Evolutionary conservation across 805 yeast genomes (phyloP).

Genomic region (Candida hungchunana): DNA sequence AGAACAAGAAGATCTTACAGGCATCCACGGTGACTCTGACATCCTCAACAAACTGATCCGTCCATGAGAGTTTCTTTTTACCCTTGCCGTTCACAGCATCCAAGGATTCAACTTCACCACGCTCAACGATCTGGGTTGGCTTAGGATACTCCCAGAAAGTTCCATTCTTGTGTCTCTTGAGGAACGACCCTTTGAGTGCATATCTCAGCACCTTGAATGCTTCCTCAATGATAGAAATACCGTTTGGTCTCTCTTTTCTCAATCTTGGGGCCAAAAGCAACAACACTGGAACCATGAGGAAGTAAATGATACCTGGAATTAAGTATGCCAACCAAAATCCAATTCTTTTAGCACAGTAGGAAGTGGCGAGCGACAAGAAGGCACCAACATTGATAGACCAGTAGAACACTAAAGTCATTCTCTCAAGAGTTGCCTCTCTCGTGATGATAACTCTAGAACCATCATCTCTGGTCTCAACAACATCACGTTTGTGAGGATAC

Average conservation of each 20-base stretch:
- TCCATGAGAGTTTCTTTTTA: constrained; percentile 41
- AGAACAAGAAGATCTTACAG: constrained; percentile 68
- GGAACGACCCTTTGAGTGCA: constrained; percentile 39
- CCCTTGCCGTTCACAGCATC: constrained; percentile 24
- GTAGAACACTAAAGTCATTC: constrained; percentile 72
- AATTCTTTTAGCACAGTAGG: constrained; percentile 59
- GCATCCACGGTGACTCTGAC: constrained; percentile 60
- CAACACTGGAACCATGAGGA: constrained; percentile 48
- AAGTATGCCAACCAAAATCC: constrained; percentile 76
- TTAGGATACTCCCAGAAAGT: constrained; percentile 53
- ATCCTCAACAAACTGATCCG: constrained; percentile 70
- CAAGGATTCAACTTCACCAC: constrained; percentile 26
- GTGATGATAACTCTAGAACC: constrained; percentile 70
- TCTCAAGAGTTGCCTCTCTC: constrained; percentile 67
- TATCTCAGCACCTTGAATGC: constrained; percentile 38
- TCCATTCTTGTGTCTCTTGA: constrained; percentile 36
- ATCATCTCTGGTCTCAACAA: constrained; percentile 48
- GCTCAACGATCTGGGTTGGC: constrained; percentile 49
- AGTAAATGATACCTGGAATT: constrained; percentile 60
- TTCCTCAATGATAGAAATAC: constrained; percentile 40
- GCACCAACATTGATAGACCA: constrained; percentile 75
- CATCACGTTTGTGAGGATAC: constrained; percentile 56
- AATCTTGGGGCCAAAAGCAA: constrained; percentile 27
- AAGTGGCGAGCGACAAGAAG: constrained; percentile 70
- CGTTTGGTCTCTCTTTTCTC: constrained; percentile 27